Conservation (phyloP, 306 rosid genomes). For the Mimosa pudica region DNA sequence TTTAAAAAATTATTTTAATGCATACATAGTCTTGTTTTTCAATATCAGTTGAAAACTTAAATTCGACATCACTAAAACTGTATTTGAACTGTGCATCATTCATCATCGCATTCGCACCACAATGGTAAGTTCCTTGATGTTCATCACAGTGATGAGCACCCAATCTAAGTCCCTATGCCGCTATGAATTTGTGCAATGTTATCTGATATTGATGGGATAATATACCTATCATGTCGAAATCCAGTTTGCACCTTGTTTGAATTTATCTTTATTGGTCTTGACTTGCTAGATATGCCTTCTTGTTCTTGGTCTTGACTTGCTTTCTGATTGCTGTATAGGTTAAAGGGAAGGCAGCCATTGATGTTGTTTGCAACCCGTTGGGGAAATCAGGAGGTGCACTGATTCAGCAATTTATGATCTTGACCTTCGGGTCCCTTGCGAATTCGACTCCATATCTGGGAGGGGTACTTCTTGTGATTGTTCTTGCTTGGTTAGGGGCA, state of each 20-base stretch:
- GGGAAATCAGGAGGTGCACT: constrained; percentile 98
- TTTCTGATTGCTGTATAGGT: constrained; percentile 56
- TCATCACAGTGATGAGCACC: no score
- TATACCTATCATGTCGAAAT: neutral
- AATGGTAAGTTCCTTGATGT: no score
- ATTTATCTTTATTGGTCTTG: constrained; percentile 19
- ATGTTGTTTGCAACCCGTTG: constrained; percentile 98
- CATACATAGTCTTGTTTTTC: no score
- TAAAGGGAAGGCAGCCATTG: constrained; percentile 99
- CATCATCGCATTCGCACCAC: no score
- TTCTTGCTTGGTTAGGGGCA: constrained; percentile 82
- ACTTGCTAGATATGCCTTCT: constrained; percentile 24
- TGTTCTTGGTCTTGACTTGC: constrained; percentile 23
- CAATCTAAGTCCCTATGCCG: neutral
- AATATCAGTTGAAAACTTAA: no score
- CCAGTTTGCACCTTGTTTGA: neutral
- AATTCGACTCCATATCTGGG: constrained; percentile 97
- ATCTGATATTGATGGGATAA: neutral
- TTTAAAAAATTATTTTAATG: no score
- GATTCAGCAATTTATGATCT: constrained; percentile 96
- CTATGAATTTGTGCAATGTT: constrained; percentile 1
- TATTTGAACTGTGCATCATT: no score
- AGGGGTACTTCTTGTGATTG: constrained; percentile 84
- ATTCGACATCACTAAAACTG: no score
- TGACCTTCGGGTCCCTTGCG: constrained; percentile 90